Conservation (phyloP, 768 basidiomycete species). For the Boletus sp. region DNA sequence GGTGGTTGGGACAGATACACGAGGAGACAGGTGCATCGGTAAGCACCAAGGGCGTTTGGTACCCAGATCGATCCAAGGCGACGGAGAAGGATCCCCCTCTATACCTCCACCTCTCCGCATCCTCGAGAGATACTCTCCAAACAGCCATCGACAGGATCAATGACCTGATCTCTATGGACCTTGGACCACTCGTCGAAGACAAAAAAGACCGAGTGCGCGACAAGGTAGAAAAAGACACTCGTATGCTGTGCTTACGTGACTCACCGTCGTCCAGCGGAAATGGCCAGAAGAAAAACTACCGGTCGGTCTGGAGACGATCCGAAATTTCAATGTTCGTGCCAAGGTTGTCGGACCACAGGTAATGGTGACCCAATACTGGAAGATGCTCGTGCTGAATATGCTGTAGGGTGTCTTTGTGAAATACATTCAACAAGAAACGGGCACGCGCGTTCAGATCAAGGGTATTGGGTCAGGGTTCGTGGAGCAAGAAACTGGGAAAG, state of each 20-base stretch:
- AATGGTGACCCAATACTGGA: slow-evolving; percentile 23
- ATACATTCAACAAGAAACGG: slow-evolving; percentile 95
- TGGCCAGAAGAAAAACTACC: slow-evolving; percentile 98
- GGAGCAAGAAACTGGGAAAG: slow-evolving; percentile 84
- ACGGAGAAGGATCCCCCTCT: slow-evolving; percentile 91
- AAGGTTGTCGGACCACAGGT: slow-evolving; percentile 96
- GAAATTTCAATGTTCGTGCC: slow-evolving; percentile 96
- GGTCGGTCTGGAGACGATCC: slow-evolving; percentile 82
- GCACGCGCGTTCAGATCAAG: slow-evolving; percentile 96
- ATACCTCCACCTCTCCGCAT: slow-evolving; percentile 89
- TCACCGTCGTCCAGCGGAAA: slow-evolving; percentile 59
- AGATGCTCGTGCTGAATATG: not conserved
- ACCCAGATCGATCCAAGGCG: slow-evolving; percentile 88
- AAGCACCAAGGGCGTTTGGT: slow-evolving; percentile 93
- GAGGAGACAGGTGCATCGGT: slow-evolving; percentile 92
- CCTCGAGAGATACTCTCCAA: slow-evolving; percentile 60
- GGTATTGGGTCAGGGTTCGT: slow-evolving; percentile 93
- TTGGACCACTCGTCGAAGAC: slow-evolving; percentile 79
- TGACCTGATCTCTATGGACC: slow-evolving; percentile 67
- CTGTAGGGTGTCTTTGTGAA: slow-evolving; percentile 89
- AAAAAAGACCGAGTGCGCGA: slow-evolving; percentile 67
- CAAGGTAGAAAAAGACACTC: slow-evolving; percentile 41
- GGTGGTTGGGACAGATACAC: slow-evolving; percentile 61
- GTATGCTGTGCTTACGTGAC: not conserved
- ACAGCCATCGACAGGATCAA: slow-evolving; percentile 68